Base-by-base conservation (phyloP, 73 alveolate species). In the Symbiodinium natans region DNA sequence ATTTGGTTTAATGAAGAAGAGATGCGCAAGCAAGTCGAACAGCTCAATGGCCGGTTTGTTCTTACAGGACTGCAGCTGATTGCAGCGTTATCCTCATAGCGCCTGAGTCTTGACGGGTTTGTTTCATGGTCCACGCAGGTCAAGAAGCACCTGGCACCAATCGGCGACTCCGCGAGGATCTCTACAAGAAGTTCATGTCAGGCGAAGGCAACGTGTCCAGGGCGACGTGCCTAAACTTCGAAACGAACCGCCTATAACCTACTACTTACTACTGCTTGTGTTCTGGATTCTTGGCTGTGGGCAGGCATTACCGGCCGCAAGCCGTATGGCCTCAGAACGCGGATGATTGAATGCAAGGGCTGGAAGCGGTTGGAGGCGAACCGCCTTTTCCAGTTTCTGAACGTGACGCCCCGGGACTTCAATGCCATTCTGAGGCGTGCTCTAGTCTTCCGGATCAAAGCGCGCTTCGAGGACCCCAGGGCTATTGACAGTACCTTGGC, bases 321-420 rank as follows among this genome's bases (percentile, higher is more conserved):
- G 73, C 94, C 94, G 9, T 87, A 87, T 4, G 94, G 94, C 39
- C n/a, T 87, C 19, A 38, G 94, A 5, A 87, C 94, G n/a, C 84
- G 85, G 40, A 87, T 87, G 94, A 87, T 87, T 31, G 68, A 87
- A 31, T 17, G 42, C 41, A 8, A 40, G 9, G 94, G 94, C 34
- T 87, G 94, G 94, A 87, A 87, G 36, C 48, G 94, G 11, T 42
- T 87, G 63, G 94, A 87, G 19, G 94, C 94, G 0, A 87, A 87
- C 42, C 59, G 94, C 31, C 59, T 87, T 68, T 87, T 87, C 38
- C 29, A 59, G 68, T 87, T 87, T n/a, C 41, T 21, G 63, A 52
- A 87, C 6, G 94, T 87, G 43, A 59, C 71, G 43, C 52, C 52
- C 38, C 52, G 68, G 68, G 80, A 87, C 36, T 87, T 87, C 71